Evolutionary conservation across 345 rosid genomes (phyloP).

Genomic region (Eucalyptus coolabah): DNA sequence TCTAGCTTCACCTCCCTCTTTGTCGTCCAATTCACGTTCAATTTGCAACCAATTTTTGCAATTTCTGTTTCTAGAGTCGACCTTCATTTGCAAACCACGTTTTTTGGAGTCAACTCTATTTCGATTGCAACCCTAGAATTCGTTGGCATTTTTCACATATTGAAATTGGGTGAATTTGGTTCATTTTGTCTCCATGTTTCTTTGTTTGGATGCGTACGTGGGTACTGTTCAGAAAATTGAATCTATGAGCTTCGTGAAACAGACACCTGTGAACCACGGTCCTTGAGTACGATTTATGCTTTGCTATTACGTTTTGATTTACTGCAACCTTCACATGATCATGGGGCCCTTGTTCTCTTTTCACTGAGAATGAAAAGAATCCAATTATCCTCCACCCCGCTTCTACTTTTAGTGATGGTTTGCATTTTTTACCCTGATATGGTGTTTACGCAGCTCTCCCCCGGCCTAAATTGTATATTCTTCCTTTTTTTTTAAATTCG

Average conservation of each 20-base stretch:
- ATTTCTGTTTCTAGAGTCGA: too few species aligned
- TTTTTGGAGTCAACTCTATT: not conserved
- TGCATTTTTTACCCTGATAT: not conserved
- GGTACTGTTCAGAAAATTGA: not conserved
- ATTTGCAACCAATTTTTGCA: not conserved
- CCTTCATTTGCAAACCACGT: too few species aligned
- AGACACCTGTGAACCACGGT: not conserved
- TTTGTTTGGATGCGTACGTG: not conserved
- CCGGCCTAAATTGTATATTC: not conserved
- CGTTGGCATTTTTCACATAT: not conserved
- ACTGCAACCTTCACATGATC: not conserved
- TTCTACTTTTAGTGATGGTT: not conserved
- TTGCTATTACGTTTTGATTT: not conserved
- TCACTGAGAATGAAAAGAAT: not conserved
- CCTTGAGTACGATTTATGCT: not conserved
- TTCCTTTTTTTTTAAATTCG: not conserved
- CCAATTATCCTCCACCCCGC: not conserved
- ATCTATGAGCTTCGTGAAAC: not conserved
- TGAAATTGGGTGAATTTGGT: not conserved
- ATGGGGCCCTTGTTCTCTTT: not conserved
- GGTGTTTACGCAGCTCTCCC: not conserved
- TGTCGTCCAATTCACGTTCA: not conserved
- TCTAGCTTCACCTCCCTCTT: not conserved
- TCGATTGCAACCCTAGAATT: too few species aligned
- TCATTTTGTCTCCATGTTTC: not conserved